Base-by-base conservation (phyloP, 345 rosid genomes). In the Eucalyptus rudis region DNA sequence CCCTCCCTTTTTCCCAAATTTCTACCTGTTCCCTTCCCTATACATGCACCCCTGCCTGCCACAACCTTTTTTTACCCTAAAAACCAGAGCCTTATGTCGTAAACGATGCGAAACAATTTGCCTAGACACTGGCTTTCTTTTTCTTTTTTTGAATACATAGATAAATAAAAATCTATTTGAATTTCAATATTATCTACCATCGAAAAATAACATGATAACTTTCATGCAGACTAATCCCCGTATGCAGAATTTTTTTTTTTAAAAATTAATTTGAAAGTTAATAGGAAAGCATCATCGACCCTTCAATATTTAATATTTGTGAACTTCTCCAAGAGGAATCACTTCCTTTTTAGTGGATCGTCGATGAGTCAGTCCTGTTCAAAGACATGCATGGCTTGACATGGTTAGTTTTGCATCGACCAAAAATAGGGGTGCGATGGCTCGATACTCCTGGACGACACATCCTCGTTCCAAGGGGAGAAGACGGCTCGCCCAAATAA, bases 341-440 rank as follows among this genome's bases (percentile, higher is more conserved):
- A 19, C 81, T 71, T 33, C 5, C 25, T 17, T 68, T 9, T 19
- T 68, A 33, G 81, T 17, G 81, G 81, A 71, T 33, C 81, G 13
- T 71, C 5, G 81, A 17, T 71, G 44, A 71, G 43, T 71, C 24
- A 33, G 19, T 17, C 81, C 24, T 36, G 25, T 71, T 33, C 25
- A 71, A 71, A 71, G 44, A 19, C 81, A 68, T 68, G 81, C 45
- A 20, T 33, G 81, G 81, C 3, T 62, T 33, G 58, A 71, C 49
- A 25, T 16, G 8, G 13, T 13, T 86, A 88, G 24, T 79, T 52
- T n/a, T 71, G 44, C 13, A 71, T 6, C 2, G 81, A 71, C 12
- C 25, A 33, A 71, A 17, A n/a, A 59, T 87, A 95, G 95, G 96
- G 97, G 16, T 94, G 96, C 47, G 97, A 94, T 68, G 97, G 94